Evolutionary conservation across 2,329 filamentous ascomycete genomes (phyloP).

Genomic region (Teratosphaeriaceae sp.): DNA sequence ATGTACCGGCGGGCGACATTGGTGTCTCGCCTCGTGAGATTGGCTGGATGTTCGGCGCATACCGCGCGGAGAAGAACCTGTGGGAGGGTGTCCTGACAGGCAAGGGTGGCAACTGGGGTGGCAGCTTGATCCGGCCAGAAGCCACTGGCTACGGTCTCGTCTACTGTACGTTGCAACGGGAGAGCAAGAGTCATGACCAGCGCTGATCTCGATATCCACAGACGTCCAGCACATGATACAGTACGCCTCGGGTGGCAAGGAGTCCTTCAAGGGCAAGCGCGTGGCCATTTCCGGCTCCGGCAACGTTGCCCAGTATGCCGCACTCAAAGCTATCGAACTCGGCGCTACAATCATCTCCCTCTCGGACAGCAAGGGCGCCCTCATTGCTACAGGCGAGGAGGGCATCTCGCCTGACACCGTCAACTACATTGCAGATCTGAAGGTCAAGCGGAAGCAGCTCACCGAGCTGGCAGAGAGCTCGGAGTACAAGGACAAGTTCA

Average conservation of each 20-base stretch:
- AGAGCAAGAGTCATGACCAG: background rate
- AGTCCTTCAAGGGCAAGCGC: slow-evolving; percentile 81
- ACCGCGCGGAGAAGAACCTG: slow-evolving; percentile 78
- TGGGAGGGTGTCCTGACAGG: slow-evolving; percentile 97
- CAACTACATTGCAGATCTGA: slow-evolving; percentile 71
- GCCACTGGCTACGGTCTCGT: slow-evolving; percentile 94
- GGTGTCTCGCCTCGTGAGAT: slow-evolving; percentile 89
- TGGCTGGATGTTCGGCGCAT: slow-evolving; percentile 90
- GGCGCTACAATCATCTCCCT: slow-evolving; percentile 88
- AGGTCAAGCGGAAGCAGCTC: slow-evolving; percentile 79
- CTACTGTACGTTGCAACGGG: slow-evolving; percentile 52
- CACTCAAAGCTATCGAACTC: slow-evolving; percentile 93
- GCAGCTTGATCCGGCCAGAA: slow-evolving; percentile 88
- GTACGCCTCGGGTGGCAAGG: slow-evolving; percentile 70
- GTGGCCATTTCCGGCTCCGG: slow-evolving; percentile 95
- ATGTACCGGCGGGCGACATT: slow-evolving; percentile 95
- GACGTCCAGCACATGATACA: slow-evolving; percentile 92
- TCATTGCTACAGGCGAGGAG: slow-evolving; percentile 65
- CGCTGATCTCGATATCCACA: slow-evolving; percentile 21
- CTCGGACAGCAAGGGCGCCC: slow-evolving; percentile 81
- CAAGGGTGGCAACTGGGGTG: slow-evolving; percentile 91
- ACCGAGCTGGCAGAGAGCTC: slow-evolving; percentile 58
- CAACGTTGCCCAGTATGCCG: slow-evolving; percentile 96
- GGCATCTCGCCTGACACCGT: slow-evolving; percentile 76
- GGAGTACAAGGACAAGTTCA: slow-evolving; percentile 59